Base-by-base conservation (phyloP, 1,284 basidiomycete species). In the Volvariella surrecta region DNA sequence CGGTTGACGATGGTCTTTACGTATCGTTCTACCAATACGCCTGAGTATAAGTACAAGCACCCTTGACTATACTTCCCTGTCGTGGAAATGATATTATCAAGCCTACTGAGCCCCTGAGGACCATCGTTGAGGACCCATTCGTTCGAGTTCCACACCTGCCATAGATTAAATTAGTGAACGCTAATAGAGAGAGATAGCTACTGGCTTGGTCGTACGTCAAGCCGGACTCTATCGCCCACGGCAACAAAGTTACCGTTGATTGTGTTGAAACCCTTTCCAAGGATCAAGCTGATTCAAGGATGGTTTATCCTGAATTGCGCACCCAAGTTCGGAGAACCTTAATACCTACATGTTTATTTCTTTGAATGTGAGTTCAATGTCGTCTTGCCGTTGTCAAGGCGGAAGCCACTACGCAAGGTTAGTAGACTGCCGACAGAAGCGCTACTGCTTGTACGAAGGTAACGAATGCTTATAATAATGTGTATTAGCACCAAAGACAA, bases 171-270 rank as follows among this genome's bases (percentile, higher is more conserved):
- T 31, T 24, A 28, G n/a, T 11, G 24, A 28, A 6, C 11, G 6
- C 6, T 28, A 28, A n/a, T 35, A 38, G 10, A 10, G 20, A 16
- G 37, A 18, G 18, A 21, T 7, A 22, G 20, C 6, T 16, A 39
- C 39, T 15, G 43, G 70, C 70, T 52, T 78, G 74, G 52, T 76
- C 74, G 52, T 76, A 75, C 0, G 73, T 76, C 44, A 75, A 57
- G 30, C 58, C 62, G 1, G 70, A 68, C 39, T 69, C 45, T 2
- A 62, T 48, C 1, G 69, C 70, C 16, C 58, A 61, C 6, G 62
- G 53, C 3, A 74, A 57, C 52, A 73, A 68, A 0, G 67, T n/a
- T 64, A 1, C 51, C 63, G 46, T 71, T 73, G 47, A 73, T 70
- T 0, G 68, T 69, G 47, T 73, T 73, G 56, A 73, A 73, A 3